phyloP scores from a whole-genome alignment of 2,329 filamentous ascomycete species.

The Rhinocladiella similis region DNA sequence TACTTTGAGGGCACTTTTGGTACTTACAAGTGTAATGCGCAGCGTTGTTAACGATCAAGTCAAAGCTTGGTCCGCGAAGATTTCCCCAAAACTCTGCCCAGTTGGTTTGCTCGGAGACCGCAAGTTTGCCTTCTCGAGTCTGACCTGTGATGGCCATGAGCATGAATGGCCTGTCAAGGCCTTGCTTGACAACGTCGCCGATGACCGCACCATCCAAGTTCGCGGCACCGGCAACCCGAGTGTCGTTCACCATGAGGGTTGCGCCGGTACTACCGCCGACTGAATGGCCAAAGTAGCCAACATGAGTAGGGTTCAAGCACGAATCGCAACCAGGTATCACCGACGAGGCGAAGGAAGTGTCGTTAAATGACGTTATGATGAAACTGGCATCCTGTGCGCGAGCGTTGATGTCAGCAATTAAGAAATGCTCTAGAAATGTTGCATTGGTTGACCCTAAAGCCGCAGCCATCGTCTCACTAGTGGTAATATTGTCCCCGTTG shows the following conservation, averaged over 20 bases:
- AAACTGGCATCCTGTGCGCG: too few relatives aligned
- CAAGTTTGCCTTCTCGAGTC: too few relatives aligned
- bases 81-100: constrained; percentile 26
- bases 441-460: too few relatives aligned
- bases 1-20: too few relatives aligned
- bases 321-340: constrained; percentile 12
- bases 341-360: too few relatives aligned
- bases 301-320: constrained; percentile 2
- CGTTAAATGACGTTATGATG: too few relatives aligned
- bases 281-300: constrained; percentile 37
- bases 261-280: constrained; percentile 37
- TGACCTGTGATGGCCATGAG: constrained; percentile 10
- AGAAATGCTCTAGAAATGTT: constrained; percentile 3
- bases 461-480: too few relatives aligned
- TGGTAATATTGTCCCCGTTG: constrained; percentile 17
- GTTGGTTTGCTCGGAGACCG: constrained; percentile 14
- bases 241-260: constrained; percentile 27
- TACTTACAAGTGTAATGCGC: constrained; percentile 19
- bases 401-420: constrained; percentile 13
- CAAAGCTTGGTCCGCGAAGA: constrained; percentile 17
- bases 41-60: constrained; percentile 17
- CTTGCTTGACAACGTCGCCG: constrained; percentile 12
- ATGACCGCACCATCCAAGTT: constrained; percentile 40
- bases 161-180: constrained; percentile 19
- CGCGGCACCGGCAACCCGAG: constrained; percentile 31